Evolutionary conservation across 2,329 filamentous ascomycete genomes (phyloP).

Genomic region (Penicillium digitatum): DNA sequence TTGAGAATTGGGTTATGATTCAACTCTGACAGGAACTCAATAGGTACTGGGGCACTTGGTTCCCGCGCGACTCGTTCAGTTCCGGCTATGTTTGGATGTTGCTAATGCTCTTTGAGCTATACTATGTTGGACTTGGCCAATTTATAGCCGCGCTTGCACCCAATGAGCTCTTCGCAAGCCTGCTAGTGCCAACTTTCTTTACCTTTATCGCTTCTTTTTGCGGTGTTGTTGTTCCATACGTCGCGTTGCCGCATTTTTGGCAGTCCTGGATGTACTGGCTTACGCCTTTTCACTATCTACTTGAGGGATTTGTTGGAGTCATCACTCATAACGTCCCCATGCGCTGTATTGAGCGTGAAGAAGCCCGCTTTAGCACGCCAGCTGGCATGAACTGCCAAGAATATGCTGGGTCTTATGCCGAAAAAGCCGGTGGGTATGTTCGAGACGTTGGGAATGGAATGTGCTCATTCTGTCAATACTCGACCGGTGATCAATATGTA

Average conservation of each 20-base stretch:
- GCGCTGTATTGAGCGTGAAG: constrained; percentile 53
- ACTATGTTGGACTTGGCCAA: constrained; percentile 62
- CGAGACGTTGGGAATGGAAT: constrained; percentile 51
- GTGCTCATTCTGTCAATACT: constrained; percentile 64
- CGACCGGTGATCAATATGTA: constrained; percentile 59
- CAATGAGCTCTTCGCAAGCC: constrained; percentile 62
- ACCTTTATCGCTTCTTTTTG: constrained; percentile 68
- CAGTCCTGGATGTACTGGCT: constrained; percentile 62
- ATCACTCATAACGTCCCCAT: constrained; percentile 55
- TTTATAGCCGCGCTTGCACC: constrained; percentile 64
- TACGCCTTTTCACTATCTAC: constrained; percentile 64
- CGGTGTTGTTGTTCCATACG: constrained; percentile 68
- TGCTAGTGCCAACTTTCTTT: constrained; percentile 67
- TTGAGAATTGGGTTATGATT: too few relatives aligned
- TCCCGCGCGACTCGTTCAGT: constrained; percentile 54
- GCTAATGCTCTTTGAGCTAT: constrained; percentile 63
- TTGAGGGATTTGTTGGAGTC: constrained; percentile 59
- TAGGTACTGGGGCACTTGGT: constrained; percentile 55
- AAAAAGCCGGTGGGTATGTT: constrained; percentile 59
- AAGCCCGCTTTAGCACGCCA: constrained; percentile 59
- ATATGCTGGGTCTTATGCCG: constrained; percentile 55
- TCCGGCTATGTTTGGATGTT: constrained; percentile 61
- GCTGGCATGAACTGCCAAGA: constrained; percentile 56
- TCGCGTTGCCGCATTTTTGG: constrained; percentile 63
- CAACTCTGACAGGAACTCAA: neutral